Evolutionary conservation across 306 rosid genomes (phyloP).

Genomic region (Dryas drummondii): DNA sequence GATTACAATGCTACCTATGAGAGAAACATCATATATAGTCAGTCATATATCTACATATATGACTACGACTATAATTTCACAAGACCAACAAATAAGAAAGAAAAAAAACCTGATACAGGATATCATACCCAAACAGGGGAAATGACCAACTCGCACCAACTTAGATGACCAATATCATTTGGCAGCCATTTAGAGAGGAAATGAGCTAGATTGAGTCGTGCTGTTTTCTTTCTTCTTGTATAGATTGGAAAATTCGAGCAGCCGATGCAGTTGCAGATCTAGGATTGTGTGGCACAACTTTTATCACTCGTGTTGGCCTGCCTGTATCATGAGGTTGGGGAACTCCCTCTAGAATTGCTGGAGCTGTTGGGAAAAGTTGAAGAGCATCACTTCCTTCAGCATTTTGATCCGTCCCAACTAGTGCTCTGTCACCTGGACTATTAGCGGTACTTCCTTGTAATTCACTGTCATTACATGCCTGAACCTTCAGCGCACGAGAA

Average conservation of each 20-base stretch:
- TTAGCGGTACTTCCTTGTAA: conserved; percentile 66
- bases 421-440: conserved; percentile 53
- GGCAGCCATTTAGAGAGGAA: background rate
- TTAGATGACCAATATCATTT: background rate
- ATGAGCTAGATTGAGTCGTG: conserved; percentile 28
- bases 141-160: background rate
- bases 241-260: conserved; percentile 85
- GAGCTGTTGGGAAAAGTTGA: conserved; percentile 47
- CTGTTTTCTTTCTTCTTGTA: conserved; percentile 89
- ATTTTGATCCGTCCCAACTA: conserved; percentile 22
- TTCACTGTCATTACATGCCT: conserved; percentile 49
- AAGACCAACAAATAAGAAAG: background rate
- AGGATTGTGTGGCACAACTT: conserved; percentile 88
- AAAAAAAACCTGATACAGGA: background rate
- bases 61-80: background rate
- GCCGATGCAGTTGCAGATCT: conserved; percentile 89
- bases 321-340: conserved; percentile 43
- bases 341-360: conserved; percentile 41
- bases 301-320: conserved; percentile 59
- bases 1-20: conserved; percentile 10
- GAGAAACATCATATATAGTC: conserved; percentile 4
- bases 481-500: conserved; percentile 35
- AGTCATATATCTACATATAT: conserved; percentile 16
- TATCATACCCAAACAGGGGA: background rate
- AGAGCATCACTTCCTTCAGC: conserved; percentile 54